Base-by-base conservation (phyloP, 495 filamentous ascomycete species). In the Astrothelium subdiscretum region DNA sequence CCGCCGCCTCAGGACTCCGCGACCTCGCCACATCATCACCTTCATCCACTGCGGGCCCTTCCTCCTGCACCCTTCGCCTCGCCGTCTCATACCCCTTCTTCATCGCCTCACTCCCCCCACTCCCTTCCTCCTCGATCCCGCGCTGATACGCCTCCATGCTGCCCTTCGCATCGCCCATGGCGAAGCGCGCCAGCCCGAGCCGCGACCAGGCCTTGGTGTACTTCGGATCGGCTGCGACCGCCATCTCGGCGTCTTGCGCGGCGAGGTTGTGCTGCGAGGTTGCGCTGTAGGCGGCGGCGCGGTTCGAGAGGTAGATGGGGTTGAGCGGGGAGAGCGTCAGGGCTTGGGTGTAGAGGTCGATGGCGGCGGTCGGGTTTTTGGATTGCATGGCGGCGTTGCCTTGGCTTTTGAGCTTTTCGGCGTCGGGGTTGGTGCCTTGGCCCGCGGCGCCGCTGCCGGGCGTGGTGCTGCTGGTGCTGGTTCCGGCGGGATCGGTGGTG, bases 191-290 rank as follows among this genome's bases (percentile, higher is more conserved):
- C 18, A 96, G 85, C 12, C 94, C 94, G 22, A 98, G 82, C 40
- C 94, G 80, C 66, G 85, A 89, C 94, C 94, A 98, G 8, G 90
- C 94, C 79, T 97, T 97, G 67, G 90, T 92, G 79, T 97, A 97
- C 68, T 85, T 88, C 27, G 94, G 90, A 72, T 97, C 94, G 35
- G 87, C 81, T 57, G 83, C 81, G 38, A 89, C 86, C 29, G 94
- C 92, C 62, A 91, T 79, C 77, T 97, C 91, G 31, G 94, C 94
- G 75, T 97, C 94, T 54, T 83, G 76, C 62, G 82, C 84, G 18
- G 94, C 94, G 65, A 85, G 81, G 59, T 87, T 84, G 74, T 95
- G 91, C 72, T 96, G 83, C n/a, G 81, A 77, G 27, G 83, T 82
- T 0, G 88, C 91, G 38, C 83, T 87, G 77, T 92, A 88, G 0